These are phyloP conservation scores for Jamesozyma jinghongensis DNA, from an alignment of 805 yeast species.

Conservation along the genomic window DNA sequence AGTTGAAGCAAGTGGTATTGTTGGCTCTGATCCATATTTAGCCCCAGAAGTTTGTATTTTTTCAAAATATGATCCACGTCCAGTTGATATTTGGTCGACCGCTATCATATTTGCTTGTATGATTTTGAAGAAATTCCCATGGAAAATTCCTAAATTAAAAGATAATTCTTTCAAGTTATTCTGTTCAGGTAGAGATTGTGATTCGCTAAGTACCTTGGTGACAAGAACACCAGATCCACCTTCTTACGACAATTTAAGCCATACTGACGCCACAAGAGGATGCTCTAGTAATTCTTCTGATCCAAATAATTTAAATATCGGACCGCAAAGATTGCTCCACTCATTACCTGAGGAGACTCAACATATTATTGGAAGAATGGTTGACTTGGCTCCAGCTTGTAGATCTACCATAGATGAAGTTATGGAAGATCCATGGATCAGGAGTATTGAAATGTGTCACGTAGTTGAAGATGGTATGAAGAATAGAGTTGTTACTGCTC, in stretches of 20 bases:
- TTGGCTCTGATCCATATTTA: constrained; percentile 84
- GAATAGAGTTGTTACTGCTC: constrained; percentile 34
- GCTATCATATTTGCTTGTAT: constrained; percentile 89
- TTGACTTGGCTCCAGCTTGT: constrained; percentile 77
- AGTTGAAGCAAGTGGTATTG: constrained; percentile 74
- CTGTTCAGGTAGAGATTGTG: constrained; percentile 63
- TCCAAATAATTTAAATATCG: constrained; percentile 58
- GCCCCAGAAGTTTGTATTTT: constrained; percentile 89
- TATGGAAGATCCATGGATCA: constrained; percentile 63
- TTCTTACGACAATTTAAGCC: constrained; percentile 21
- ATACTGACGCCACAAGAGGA: background rate
- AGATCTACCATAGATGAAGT: constrained; percentile 74
- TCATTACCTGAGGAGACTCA: constrained; percentile 68
- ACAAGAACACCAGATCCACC: constrained; percentile 46
- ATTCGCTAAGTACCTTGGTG: constrained; percentile 53
- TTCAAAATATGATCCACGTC: constrained; percentile 78
- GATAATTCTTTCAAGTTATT: constrained; percentile 80
- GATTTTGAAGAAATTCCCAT: constrained; percentile 85
- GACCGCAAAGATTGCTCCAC: constrained; percentile 60
- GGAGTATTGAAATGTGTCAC: constrained; percentile 54
- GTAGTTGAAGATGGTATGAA: constrained; percentile 36
- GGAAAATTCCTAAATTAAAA: constrained; percentile 81
- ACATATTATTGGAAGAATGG: constrained; percentile 63
- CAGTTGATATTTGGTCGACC: constrained; percentile 89
- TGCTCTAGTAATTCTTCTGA: constrained; percentile 26